Base-by-base conservation (phyloP, 1,284 basidiomycete species). In the Mycena citricolor region DNA sequence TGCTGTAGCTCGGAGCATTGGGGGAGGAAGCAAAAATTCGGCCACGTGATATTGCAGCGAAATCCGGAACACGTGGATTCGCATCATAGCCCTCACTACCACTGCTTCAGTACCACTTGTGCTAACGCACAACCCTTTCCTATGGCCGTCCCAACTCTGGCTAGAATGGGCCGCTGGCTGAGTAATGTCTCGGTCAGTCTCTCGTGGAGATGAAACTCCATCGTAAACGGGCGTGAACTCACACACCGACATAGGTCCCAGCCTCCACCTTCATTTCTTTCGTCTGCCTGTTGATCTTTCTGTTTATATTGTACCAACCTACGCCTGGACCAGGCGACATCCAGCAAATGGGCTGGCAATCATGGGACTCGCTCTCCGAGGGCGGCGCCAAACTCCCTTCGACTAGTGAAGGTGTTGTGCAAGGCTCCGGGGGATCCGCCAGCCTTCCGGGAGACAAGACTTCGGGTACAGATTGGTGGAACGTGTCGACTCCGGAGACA, bases 331-430 rank as follows among this genome's bases (percentile, higher is more conserved):
- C 90, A 4, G 87, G 87, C 1, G 62, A 73, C 14, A 64, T 74
- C 7, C 88, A 92, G 56, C 74, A 77, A 37, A 66, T 93, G n/a
- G 90, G 90, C 14, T 94, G 90, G 91, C 91, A 94, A 57, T 76
- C 86, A n/a, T 94, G 90, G 89, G 90, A 90, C 32, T 56, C 73
- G 4, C 70, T 91, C 0, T 61, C 69, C 1, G 54, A 62, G 19
- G 11, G 42, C 3, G 43, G 47, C 24, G 29, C 55, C 3, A 42
- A 33, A 22, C 5, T 51, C 19, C 12, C 10, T 11, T 20, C 8
- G n/a, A 32, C 38, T 29, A 28, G 16, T 28, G 13, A 23, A 17
- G 4, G 24, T 28, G 17, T 13, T 28, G 10, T 12, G 24, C 10
- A 24, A 32, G 12, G 38, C 30, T 6, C 19, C 26, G 12, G 31